Evolutionary conservation across 2,329 filamentous ascomycete species (phyloP).

Genomic region (Tolypocladium tundrense): DNA sequence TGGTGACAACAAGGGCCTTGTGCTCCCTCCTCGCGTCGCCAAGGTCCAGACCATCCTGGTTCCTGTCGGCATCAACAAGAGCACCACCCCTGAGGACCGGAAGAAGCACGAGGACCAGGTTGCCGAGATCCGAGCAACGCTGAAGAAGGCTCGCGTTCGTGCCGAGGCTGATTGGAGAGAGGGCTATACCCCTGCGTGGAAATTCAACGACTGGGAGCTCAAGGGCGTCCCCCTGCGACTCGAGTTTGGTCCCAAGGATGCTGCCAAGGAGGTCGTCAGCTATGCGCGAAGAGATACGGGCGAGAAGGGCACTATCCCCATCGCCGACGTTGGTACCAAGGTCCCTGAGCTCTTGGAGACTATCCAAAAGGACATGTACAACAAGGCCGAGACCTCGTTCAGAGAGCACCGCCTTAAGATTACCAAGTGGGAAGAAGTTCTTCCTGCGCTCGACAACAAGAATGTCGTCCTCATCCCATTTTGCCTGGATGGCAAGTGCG

Average conservation of each 20-base stretch:
- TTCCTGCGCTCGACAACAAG: constrained; percentile 81
- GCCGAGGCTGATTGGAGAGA: constrained; percentile 77
- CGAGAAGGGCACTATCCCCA: constrained; percentile 70
- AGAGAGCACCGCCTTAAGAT: constrained; percentile 70
- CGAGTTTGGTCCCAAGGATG: constrained; percentile 93
- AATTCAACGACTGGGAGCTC: constrained; percentile 98
- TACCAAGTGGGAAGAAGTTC: constrained; percentile 82
- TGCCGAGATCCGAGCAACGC: constrained; percentile 55
- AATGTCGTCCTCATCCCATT: constrained; percentile 89
- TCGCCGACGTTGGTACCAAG: constrained; percentile 61
- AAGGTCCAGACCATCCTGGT: constrained; percentile 81
- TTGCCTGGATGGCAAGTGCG: constrained; percentile 72
- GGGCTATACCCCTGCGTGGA: constrained; percentile 89
- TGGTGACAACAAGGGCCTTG: constrained; percentile 88
- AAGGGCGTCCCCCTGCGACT: constrained; percentile 90
- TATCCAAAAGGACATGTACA: constrained; percentile 77
- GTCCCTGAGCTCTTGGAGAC: constrained; percentile 76
- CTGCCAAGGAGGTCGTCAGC: constrained; percentile 73
- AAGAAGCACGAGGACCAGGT: constrained; percentile 67
- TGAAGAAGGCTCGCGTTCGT: constrained; percentile 67
- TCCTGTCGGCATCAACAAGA: constrained; percentile 87
- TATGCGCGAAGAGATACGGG: constrained; percentile 80
- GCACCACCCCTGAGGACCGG: constrained; percentile 70
- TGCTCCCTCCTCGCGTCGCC: constrained; percentile 82
- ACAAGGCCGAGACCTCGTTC: constrained; percentile 68